Evolutionary conservation across 441 rosid species (phyloP).

Genomic region (Jatropha multifida): DNA sequence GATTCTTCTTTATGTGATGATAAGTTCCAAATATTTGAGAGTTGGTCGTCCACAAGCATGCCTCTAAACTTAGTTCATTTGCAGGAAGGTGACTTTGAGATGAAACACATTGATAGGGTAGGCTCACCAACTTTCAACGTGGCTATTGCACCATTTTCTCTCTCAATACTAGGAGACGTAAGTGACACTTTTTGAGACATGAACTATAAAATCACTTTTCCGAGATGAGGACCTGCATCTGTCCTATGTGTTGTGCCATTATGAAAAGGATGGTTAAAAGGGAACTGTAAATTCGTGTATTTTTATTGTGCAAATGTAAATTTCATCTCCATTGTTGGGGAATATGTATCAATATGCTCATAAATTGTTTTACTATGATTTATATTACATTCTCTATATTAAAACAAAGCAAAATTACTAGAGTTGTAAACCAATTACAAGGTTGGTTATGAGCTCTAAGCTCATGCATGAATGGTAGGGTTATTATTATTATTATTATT

Average conservation of each 20-base stretch:
- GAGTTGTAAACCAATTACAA: neutral
- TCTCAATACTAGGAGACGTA: conserved; percentile 55
- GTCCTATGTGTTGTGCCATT: conserved; percentile 7
- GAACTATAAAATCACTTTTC: neutral
- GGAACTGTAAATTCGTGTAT: conserved; percentile 23
- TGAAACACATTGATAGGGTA: conserved; percentile 62
- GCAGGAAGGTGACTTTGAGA: conserved; percentile 84
- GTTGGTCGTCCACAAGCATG: neutral
- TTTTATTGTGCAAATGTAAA: conserved; percentile 15
- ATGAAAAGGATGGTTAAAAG: conserved; percentile 11
- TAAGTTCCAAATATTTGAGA: neutral
- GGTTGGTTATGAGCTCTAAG: neutral
- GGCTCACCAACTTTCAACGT: conserved; percentile 56
- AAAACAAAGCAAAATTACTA: neutral
- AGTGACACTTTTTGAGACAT: conserved; percentile 34
- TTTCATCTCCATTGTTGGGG: neutral
- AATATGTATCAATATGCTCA: neutral
- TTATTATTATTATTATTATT: neutral
- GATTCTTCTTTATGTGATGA: neutral
- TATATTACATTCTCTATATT: neutral
- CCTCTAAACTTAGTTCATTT: neutral
- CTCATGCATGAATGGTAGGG: neutral
- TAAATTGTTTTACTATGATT: conserved; percentile 6
- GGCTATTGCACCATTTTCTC: conserved; percentile 65
- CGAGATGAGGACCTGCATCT: conserved; percentile 2